Evolutionary conservation across 169 alveolate genomes (phyloP).

Genomic region (Plasmodium vinckei): DNA sequence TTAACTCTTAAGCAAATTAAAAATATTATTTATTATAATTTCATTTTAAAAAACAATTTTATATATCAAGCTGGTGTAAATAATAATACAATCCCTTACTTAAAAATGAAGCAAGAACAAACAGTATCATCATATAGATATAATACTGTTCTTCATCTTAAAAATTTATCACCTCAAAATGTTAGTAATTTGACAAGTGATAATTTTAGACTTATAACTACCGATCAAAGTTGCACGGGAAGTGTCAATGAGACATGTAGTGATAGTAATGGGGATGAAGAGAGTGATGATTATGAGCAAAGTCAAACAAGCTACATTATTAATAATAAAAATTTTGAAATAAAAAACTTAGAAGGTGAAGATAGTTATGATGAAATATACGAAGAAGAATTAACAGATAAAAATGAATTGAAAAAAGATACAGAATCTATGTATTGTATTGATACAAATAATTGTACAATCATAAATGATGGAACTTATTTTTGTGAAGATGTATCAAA

Average conservation of each 20-base stretch:
- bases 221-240: neutral
- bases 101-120: neutral
- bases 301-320: neutral
- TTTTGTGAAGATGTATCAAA: neutral
- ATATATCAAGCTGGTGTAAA: neutral
- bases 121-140: neutral
- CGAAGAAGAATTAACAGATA: neutral
- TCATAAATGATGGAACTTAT: slow-evolving; percentile 31
- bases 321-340: neutral
- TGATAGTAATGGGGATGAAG: neutral
- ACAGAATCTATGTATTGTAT: slow-evolving; percentile 15
- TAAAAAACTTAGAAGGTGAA: neutral
- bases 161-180: neutral
- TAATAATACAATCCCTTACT: neutral
- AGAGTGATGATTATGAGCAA: neutral
- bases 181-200: neutral
- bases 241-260: neutral
- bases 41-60: slow-evolving; percentile 10
- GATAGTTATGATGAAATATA: neutral
- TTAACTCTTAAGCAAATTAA: slow-evolving; percentile 40
- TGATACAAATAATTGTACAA: slow-evolving; percentile 30
- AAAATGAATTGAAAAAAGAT: neutral
- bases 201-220: neutral
- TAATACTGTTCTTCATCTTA: neutral
- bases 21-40: slow-evolving; percentile 29